Evolutionary conservation across 1,139 yeast species (phyloP).

Genomic region (Diutina scorzettiae): DNA sequence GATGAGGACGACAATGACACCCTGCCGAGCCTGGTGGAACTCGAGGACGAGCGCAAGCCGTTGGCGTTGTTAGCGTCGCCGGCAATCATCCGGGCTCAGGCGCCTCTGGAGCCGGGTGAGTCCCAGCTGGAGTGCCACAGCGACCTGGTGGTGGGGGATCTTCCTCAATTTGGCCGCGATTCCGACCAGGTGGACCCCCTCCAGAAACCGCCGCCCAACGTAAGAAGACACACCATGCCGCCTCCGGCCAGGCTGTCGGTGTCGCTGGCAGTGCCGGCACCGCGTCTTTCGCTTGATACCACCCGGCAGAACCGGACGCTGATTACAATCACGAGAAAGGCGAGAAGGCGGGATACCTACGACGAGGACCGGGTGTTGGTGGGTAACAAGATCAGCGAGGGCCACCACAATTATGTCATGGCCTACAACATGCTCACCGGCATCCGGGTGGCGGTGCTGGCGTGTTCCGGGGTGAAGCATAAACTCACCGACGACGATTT

Average conservation of each 20-base stretch:
- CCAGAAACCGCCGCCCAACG: no score
- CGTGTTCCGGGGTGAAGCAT: slow-evolving; percentile 80
- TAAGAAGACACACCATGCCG: slow-evolving; percentile 1
- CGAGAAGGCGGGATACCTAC: background rate
- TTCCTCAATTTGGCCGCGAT: no score
- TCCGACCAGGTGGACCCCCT: no score
- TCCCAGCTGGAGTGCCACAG: background rate
- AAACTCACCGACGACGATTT: slow-evolving; percentile 65
- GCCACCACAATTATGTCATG: slow-evolving; percentile 85
- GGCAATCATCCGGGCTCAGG: background rate
- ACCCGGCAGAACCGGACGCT: background rate
- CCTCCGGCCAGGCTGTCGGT: background rate
- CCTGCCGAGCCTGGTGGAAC: slow-evolving; percentile 2
- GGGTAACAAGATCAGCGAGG: slow-evolving; percentile 80
- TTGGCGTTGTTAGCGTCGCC: background rate
- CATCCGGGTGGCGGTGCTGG: slow-evolving; percentile 84
- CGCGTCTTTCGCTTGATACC: background rate
- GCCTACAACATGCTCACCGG: slow-evolving; percentile 98
- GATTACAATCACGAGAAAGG: background rate
- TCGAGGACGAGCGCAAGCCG: slow-evolving; percentile 1
- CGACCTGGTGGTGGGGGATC: background rate
- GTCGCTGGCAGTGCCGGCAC: background rate
- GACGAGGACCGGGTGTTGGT: slow-evolving; percentile 59
- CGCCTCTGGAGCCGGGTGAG: background rate
- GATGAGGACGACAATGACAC: slow-evolving; percentile 4